Conservation (phyloP, 352 stramenopile species). For the Globisporangium mamillatum region DNA sequence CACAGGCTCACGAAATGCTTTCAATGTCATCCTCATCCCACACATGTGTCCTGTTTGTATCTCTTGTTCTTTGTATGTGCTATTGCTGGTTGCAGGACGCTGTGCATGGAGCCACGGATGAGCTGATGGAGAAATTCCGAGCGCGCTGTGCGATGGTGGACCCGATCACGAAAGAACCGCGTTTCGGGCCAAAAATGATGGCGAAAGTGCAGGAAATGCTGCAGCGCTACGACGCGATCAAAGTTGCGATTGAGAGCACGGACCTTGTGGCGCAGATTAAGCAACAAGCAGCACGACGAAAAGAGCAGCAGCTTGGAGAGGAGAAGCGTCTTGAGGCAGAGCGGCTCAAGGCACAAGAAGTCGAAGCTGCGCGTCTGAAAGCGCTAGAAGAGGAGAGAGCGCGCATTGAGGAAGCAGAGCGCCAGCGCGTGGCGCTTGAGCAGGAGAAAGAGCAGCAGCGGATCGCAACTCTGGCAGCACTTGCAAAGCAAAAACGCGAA, state of each 20-base stretch:
- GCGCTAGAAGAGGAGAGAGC: constrained; percentile 13
- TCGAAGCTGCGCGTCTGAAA: not conserved
- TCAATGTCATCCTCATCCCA: not conserved
- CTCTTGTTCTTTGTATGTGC: constrained; percentile 3
- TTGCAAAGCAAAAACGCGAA: constrained; percentile 59
- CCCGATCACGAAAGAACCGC: constrained; percentile 63
- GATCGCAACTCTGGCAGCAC: constrained; percentile 41
- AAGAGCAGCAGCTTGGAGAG: constrained; percentile 19
- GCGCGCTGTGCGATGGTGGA: constrained; percentile 55
- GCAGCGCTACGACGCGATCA: constrained; percentile 42
- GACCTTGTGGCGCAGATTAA: constrained; percentile 20
- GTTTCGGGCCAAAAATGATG: constrained; percentile 79
- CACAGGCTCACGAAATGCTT: not conserved
- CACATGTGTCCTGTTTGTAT: not conserved
- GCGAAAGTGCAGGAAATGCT: constrained; percentile 59
- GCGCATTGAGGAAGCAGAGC: constrained; percentile 17
- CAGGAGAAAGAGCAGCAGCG: constrained; percentile 25
- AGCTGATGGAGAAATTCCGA: constrained; percentile 52
- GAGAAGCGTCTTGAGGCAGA: constrained; percentile 22
- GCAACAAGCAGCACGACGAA: constrained; percentile 17
- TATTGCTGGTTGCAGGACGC: constrained; percentile 20
- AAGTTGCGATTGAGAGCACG: constrained; percentile 26
- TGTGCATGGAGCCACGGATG: constrained; percentile 29
- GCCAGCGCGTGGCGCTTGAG: constrained; percentile 14
- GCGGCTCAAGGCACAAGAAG: constrained; percentile 8